phyloP scores from a whole-genome alignment of 164 flowering plant species.

The Liriodendron chinense region DNA sequence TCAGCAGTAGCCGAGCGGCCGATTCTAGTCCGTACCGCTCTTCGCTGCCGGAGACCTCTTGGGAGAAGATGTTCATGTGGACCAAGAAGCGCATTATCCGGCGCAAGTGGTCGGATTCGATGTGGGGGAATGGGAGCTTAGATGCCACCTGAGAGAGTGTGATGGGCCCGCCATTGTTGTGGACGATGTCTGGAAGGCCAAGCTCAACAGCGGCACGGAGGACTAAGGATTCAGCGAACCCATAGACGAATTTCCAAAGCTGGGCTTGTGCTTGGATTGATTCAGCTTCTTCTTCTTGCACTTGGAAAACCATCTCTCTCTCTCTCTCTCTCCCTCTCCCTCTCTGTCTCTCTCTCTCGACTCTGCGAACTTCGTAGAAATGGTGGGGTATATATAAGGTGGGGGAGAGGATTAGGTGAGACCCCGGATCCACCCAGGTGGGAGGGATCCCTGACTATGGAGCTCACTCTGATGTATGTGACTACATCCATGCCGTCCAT shows the following conservation, averaged over 20 bases:
- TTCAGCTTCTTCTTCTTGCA: no score
- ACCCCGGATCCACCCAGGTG: no score
- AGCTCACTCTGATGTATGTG: no score
- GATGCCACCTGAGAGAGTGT: conserved; percentile 21
- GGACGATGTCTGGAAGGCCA: conserved; percentile 11
- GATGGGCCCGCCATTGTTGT: neutral
- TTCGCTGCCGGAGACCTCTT: neutral
- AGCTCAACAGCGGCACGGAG: conserved; percentile 34
- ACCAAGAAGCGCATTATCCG: conserved; percentile 47
- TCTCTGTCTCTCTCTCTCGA: no score
- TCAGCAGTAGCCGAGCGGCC: conserved; percentile 2
- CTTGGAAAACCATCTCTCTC: no score
- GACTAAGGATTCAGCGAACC: conserved; percentile 26
- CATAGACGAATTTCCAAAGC: conserved; percentile 26
- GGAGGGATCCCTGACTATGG: no score
- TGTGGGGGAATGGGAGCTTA: conserved; percentile 10
- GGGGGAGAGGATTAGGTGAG: no score
- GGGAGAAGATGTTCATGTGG: conserved; percentile 11
- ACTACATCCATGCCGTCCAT: no score
- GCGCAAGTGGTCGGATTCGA: conserved; percentile 25
- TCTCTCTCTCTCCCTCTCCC: no score
- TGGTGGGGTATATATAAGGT: no score
- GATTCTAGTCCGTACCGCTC: conserved; percentile 4
- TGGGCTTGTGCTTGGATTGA: conserved; percentile 16
- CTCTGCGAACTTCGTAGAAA: no score